phyloP scores from a whole-genome alignment of 345 rosid species.

The Boechera stricta region DNA sequence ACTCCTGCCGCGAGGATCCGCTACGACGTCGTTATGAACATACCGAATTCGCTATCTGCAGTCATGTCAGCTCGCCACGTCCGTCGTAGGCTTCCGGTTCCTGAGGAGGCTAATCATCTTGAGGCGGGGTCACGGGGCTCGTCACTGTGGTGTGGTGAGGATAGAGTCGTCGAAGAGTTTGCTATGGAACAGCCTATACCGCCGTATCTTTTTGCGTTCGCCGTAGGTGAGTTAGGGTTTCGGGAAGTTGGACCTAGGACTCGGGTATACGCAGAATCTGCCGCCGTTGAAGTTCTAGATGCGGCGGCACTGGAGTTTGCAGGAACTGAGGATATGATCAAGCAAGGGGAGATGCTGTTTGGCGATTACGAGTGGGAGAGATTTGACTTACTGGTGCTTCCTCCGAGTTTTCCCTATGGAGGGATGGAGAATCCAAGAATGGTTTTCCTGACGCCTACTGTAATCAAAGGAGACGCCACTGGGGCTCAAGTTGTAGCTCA shows the following conservation, averaged over 20 bases:
- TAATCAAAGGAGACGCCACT: slow-evolving; percentile 83
- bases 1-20: slow-evolving; percentile 85
- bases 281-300: slow-evolving; percentile 54
- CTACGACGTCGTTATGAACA: slow-evolving; percentile 67
- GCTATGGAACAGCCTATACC: slow-evolving; percentile 91
- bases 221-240: slow-evolving; percentile 81
- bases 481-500: slow-evolving; percentile 95
- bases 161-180: slow-evolving; percentile 82
- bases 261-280: slow-evolving; percentile 73
- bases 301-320: slow-evolving; percentile 85
- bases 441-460: slow-evolving; percentile 90
- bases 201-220: slow-evolving; percentile 91
- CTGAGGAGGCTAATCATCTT: slow-evolving; percentile 53
- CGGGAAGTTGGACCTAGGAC: slow-evolving; percentile 93
- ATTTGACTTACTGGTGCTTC: slow-evolving; percentile 84
- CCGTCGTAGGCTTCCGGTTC: slow-evolving; percentile 62
- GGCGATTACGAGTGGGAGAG: slow-evolving; percentile 91
- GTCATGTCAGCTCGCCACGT: slow-evolving; percentile 88
- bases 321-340: slow-evolving; percentile 89
- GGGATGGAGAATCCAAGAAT: slow-evolving; percentile 96
- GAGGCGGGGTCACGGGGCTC: slow-evolving; percentile 21
- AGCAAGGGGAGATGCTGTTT: slow-evolving; percentile 79
- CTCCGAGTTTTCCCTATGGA: slow-evolving; percentile 91
- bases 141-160: slow-evolving; percentile 68
- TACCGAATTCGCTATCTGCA: slow-evolving; percentile 70